Base-by-base conservation (phyloP, 352 stramenopile genomes). In the Globisporangium apiculatum region DNA sequence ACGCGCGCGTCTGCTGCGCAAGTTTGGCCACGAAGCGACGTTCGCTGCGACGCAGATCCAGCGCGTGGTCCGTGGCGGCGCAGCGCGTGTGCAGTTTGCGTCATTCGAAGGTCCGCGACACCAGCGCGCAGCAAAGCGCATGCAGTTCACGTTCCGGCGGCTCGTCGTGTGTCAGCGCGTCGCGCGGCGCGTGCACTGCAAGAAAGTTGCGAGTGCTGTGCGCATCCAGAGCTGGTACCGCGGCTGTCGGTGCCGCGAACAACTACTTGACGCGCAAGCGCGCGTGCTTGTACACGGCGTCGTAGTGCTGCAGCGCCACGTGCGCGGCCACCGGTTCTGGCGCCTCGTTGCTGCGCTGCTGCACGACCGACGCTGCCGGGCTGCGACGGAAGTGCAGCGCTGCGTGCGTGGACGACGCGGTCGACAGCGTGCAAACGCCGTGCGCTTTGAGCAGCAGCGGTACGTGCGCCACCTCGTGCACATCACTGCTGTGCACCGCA, bases 1-100 rank as follows among this genome's bases (percentile, higher is more conserved):
- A n/a, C 7, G 46, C 0, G n/a, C 3, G 24, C 17, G 43, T n/a
- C 56, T 45, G 5, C 12, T 48, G 42, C 15, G 17, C 5, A 54
- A 57, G 3, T 85, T 85, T 15, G 68, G 67, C 1, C 65, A 79
- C 12, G 80, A 90, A 55, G 70, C 74, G 46, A 75, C 65, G 48
- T 85, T 82, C 48, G 80, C 80, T 36, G 77, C 75, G 50, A 79
- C 64, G 11, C 69, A 80, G 51, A 84, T 87, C 38, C 80, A 90
- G 57, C 74, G 73, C 37, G 62, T 85, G 37, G 51, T 67, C 24
- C 72, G 76, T 8, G 80, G 77, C 1, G 58, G 69, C 10, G 57
- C 56, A 5, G 64, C 68, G 40, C 64, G 80, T 1, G 61, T 43
- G n/a, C 58, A 60, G 6, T 68, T 86, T 50, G 58, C 61, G 35